phyloP scores from a whole-genome alignment of 257 asterid species.

The Fraxinus americana region DNA sequence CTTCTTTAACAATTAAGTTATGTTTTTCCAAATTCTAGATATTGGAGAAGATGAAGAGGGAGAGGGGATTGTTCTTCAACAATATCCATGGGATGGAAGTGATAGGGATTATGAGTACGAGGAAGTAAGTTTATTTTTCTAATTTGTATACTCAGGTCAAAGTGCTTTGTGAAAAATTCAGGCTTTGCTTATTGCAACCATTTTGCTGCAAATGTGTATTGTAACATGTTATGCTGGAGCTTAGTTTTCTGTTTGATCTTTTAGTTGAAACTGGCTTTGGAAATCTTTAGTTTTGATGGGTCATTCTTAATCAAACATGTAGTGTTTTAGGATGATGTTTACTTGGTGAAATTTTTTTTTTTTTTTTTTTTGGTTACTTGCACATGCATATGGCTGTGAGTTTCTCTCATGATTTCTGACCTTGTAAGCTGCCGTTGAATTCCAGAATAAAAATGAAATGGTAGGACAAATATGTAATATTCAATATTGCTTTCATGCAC shows the following conservation, averaged over 20 bases:
- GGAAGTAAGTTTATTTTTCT: conserved; percentile 49
- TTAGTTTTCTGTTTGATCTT: background rate
- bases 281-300: background rate
- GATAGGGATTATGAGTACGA: conserved; percentile 87
- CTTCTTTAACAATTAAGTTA: background rate
- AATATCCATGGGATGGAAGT: conserved; percentile 90
- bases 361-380: too few relatives aligned
- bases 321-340: too few relatives aligned
- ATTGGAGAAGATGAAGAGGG: conserved; percentile 79
- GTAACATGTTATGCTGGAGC: background rate
- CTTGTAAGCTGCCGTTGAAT: too few relatives aligned
- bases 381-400: too few relatives aligned
- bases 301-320: background rate
- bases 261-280: background rate
- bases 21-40: conserved; percentile 40
- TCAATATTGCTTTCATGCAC: too few relatives aligned
- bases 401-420: too few relatives aligned
- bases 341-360: too few relatives aligned
- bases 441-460: too few relatives aligned
- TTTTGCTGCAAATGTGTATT: background rate
- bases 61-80: conserved; percentile 72
- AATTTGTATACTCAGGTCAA: background rate
- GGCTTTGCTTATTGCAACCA: background rate
- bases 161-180: background rate
- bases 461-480: too few relatives aligned